Percentiles rank a stretch among this genome's conserved stretches.
phyloP scores from a whole-genome alignment of 2,329 filamentous ascomycete genomes.

The Colletotrichum graminicola region DNA sequence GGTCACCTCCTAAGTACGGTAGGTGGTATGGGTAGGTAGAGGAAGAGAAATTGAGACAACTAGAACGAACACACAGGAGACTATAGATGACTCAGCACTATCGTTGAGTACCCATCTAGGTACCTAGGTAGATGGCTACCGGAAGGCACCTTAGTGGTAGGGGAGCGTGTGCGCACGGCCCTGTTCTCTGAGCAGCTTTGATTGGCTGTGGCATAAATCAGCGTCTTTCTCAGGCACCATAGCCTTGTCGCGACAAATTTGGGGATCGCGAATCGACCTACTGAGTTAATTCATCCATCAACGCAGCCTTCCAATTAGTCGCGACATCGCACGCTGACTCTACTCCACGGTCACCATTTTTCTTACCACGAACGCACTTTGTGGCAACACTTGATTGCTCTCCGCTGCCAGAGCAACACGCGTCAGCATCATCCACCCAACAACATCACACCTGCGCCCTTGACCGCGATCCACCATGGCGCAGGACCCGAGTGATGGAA shows the following conservation, averaged over 20 bases:
- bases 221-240: conserved; percentile 37
- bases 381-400: background rate
- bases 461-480: conserved; percentile 39
- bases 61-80: background rate
- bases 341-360: background rate
- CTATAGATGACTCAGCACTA: background rate
- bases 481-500: conserved; percentile 42
- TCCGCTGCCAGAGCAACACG: background rate
- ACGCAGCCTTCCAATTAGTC: conserved; percentile 11
- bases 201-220: conserved; percentile 23
- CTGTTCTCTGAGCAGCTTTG: background rate
- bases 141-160: too few relatives aligned
- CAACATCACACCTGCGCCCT: background rate
- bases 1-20: background rate
- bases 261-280: conserved; percentile 36
- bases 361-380: background rate
- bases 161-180: conserved; percentile 14
- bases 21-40: background rate
- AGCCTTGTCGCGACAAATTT: conserved; percentile 45
- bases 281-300: conserved; percentile 22
- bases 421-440: background rate
- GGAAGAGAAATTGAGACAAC: background rate
- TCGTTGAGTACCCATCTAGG: too few relatives aligned
- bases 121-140: too few relatives aligned
- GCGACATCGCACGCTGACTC: conserved; percentile 9